Evolutionary conservation across 2,329 filamentous ascomycete species (phyloP).

Genomic region (Phyllosticta ampelicida): DNA sequence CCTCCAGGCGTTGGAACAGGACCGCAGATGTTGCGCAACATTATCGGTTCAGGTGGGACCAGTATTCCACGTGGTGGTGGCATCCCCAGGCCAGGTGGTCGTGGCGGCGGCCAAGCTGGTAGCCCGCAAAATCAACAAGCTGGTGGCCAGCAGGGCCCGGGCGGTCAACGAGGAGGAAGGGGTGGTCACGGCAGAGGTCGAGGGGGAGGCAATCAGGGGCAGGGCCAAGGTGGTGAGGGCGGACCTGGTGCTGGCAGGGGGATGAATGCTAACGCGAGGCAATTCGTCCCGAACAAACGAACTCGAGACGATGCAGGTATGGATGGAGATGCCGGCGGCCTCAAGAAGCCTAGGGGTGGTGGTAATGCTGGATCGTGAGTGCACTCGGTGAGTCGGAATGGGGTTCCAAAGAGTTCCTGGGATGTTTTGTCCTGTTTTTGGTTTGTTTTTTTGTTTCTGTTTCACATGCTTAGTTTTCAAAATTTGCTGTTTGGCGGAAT

Average conservation of each 20-base stretch:
- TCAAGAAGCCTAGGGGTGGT: slow-evolving; percentile 20
- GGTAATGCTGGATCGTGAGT: background rate
- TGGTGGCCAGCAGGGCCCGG: slow-evolving; percentile 13
- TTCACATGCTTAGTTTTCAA: background rate
- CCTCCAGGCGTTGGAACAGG: slow-evolving; percentile 18
- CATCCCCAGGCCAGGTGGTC: slow-evolving; percentile 24
- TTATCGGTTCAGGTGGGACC: slow-evolving; percentile 15
- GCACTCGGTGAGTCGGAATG: background rate
- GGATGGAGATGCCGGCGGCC: slow-evolving; percentile 17
- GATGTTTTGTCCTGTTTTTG: no score
- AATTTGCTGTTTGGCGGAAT: background rate
- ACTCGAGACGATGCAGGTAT: slow-evolving; percentile 19
- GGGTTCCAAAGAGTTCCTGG: background rate
- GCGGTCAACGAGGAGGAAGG: slow-evolving; percentile 11
- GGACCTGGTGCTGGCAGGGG: slow-evolving; percentile 16
- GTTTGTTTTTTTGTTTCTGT: background rate
- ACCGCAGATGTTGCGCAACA: slow-evolving; percentile 19
- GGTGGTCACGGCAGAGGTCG: slow-evolving; percentile 9
- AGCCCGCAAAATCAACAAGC: slow-evolving; percentile 14
- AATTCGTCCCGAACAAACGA: slow-evolving; percentile 29
- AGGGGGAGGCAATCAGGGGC: slow-evolving; percentile 4
- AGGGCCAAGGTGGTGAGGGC: slow-evolving; percentile 14
- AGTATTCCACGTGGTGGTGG: slow-evolving; percentile 11
- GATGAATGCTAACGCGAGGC: slow-evolving; percentile 26
- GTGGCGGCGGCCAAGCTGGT: slow-evolving; percentile 21